Base-by-base conservation (phyloP, 257 asterid species). In the Salvia splendens region DNA sequence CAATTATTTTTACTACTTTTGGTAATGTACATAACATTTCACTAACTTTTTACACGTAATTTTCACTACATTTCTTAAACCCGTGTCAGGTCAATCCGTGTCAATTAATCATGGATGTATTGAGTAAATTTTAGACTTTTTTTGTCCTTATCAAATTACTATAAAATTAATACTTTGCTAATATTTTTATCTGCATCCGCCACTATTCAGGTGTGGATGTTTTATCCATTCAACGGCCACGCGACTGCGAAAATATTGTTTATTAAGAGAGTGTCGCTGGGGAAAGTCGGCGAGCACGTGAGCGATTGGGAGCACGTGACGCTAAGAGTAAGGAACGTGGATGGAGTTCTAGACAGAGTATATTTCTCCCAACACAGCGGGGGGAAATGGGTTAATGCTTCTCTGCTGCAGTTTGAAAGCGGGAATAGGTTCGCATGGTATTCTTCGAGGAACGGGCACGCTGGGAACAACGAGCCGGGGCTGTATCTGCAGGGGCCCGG, bases 231-330 rank as follows among this genome's bases (percentile, higher is more conserved):
- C 75, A 93, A 93, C 14, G 97, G 99, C 5, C 91, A 81, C 6
- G 81, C 87, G 7, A 83, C 71, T 0, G 95, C 91, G 0, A 88
- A 84, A 43, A 50, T 93, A 10, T 97, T 93, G 5, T 12, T 71
- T 0, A 45, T 88, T 1, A 50, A 61, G 9, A 14, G 78, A 12
- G 24, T 93, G 59, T 68, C 89, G 12, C 30, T 93, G 14, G 95
- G 97, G 75, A 78, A 50, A 16, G 81, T 85, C 4, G 99, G 99
- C 20, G 88, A 90, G 64, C 99, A 93, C 47, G 83, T 88, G 61
- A 95, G 97, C 45, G 99, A 90, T 28, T 93, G 97, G 99, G 99
- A 90, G 64, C 99, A 93, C 57, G 50, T 93, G 63, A 93, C 99
- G 0, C 68, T 93, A 5, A 74, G 99, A 51, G 79, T 93, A 68